Base-by-base conservation (phyloP, 257 asterid species). In the Plantago major region DNA sequence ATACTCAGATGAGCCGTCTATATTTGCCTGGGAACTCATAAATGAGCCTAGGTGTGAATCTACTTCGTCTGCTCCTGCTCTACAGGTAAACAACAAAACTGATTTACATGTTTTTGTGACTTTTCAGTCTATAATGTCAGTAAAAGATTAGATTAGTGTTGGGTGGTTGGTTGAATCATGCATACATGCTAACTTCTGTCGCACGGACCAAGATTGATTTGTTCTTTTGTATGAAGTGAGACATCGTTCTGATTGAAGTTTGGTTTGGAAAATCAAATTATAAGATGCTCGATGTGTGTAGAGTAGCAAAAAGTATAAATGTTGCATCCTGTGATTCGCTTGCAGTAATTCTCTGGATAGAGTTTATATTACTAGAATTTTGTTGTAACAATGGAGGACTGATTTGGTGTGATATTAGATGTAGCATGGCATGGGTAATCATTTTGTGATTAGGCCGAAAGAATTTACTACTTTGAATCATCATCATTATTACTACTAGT, bases 1-100 rank as follows among this genome's bases (percentile, higher is more conserved):
- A 52, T 82, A 82, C 67, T 71, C 71, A 0, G 85, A 79, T 28
- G 88, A 79, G 64, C 83, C 88, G 1, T 69, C 83, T 28, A 74
- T 82, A 69, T 79, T 82, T 70, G 88, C 85, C 0, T 82, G 88
- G 88, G 88, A 79, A 73, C 82, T 82, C 59, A 82, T 82, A 68
- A 82, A 82, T 6, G 88, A 82, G 68, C 88, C 88, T 49, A 71
- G 83, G 11, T 82, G 88, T 60, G 77, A 76, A 62, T 74, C 83
- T 38, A 42, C 64, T 67, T 67, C 81, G 45, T 76, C 78, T 48
- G 79, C 78, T 60, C 58, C 77, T 59, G 74, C 72, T 70, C 84
- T 79, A 37, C 88, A 82, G 84, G 88, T 82, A 44, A 53, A 18
- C 4, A 6, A 28, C 22, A n/a, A 48, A 3, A 12, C 17, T 11